Percentiles rank a stretch among this genome's conserved stretches.
phyloP scores from a whole-genome alignment of 768 basidiomycete species.

The Phlebiopsis flavidoalba region DNA sequence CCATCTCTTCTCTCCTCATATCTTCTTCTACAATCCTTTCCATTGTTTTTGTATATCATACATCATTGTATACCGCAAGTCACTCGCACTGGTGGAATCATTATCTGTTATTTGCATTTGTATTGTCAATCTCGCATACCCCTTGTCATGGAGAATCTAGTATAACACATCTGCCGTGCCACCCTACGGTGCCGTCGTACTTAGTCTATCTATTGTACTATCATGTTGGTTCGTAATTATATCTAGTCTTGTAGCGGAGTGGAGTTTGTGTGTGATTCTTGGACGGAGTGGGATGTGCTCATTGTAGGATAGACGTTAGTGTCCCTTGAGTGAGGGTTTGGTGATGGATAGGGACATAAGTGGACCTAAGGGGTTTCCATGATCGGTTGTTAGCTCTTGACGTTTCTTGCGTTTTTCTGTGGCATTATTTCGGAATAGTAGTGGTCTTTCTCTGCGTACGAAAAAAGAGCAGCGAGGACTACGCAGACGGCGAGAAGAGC shows the following conservation, averaged over 20 bases:
- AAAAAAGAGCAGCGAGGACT: conserved; percentile 37
- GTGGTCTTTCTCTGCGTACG: conserved; percentile 38
- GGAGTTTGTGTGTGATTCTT: no score
- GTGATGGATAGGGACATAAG: not conserved
- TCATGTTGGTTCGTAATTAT: not conserved
- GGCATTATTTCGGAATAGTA: not conserved
- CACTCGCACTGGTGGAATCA: not conserved
- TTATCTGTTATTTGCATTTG: conserved; percentile 2
- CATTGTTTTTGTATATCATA: not conserved
- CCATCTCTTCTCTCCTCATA: not conserved
- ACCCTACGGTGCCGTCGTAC: not conserved
- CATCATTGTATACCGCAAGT: not conserved
- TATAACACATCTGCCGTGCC: conserved; percentile 4
- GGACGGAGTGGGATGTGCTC: not conserved
- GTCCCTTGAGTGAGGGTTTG: not conserved
- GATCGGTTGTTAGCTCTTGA: not conserved
- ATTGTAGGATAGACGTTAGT: not conserved
- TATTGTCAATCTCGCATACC: not conserved
- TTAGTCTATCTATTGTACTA: not conserved
- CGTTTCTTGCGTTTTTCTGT: not conserved
- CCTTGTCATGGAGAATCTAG: conserved; percentile 6
- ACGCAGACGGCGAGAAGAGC: conserved; percentile 34
- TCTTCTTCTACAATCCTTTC: not conserved
- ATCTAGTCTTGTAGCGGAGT: not conserved
- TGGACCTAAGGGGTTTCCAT: not conserved